These are phyloP conservation scores for Pulveroboletus sp. DNA, from an alignment of 768 basidiomycete genomes.

Conservation along the genomic window DNA sequence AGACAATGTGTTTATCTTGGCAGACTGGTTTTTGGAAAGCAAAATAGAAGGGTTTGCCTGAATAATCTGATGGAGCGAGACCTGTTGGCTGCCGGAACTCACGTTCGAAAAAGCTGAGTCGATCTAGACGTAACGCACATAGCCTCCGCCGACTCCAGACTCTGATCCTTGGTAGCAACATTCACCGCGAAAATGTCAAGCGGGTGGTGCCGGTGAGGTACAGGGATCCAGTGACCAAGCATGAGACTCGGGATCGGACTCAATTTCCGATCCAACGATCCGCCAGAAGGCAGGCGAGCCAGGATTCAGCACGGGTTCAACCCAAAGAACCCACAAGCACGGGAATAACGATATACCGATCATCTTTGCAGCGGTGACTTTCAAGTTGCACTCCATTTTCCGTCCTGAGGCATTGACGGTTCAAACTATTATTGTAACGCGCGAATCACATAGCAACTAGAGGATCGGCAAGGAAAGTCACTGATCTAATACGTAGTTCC, in stretches of 20 bases:
- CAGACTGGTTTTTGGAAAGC: neutral
- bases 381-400: neutral
- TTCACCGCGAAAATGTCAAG: neutral
- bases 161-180: neutral
- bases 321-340: neutral
- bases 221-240: neutral
- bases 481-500: slow-evolving; percentile 2
- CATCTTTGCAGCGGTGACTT: slow-evolving; percentile 14
- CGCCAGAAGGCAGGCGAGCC: slow-evolving; percentile 10
- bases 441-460: slow-evolving; percentile 1
- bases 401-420: neutral
- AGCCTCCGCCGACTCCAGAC: neutral
- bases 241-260: neutral
- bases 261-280: slow-evolving; percentile 12
- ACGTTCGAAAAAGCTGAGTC: neutral
- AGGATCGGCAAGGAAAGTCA: slow-evolving; percentile 9
- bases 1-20: neutral
- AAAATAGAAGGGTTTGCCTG: slow-evolving; percentile 3
- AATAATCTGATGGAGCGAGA: neutral
- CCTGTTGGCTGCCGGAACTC: neutral
- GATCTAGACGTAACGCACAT: neutral
- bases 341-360: slow-evolving; percentile 1
- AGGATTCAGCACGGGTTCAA: slow-evolving; percentile 1
- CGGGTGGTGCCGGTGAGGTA: neutral
- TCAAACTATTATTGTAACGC: neutral